These are phyloP conservation scores for Eimeria sp. DNA, from an alignment of 169 alveolate species.

Conservation along the genomic window DNA sequence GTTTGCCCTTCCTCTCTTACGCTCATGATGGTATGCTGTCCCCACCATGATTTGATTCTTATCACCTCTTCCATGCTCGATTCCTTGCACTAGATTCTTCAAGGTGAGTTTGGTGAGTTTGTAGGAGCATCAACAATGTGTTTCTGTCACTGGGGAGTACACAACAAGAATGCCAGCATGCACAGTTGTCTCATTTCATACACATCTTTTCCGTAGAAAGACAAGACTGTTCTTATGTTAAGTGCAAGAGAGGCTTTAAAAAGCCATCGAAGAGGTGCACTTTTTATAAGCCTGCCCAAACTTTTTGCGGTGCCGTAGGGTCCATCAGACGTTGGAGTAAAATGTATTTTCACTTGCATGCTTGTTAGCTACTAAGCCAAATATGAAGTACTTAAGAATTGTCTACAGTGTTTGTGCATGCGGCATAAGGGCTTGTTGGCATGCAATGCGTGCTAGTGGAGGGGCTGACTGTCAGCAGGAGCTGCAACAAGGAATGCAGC, in stretches of 20 bases:
- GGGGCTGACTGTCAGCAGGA: not conserved
- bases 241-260: not conserved
- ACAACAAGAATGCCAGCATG: not conserved
- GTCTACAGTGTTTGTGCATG: not conserved
- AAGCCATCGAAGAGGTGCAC: not conserved
- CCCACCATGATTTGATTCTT: too few relatives aligned
- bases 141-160: too few relatives aligned
- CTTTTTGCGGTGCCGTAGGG: not conserved
- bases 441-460: not conserved
- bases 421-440: not conserved
- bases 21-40: too few relatives aligned
- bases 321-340: too few relatives aligned
- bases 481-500: not conserved
- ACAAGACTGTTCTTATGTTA: not conserved
- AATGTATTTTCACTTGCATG: not conserved
- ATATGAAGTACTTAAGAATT: not conserved
- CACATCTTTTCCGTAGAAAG: not conserved
- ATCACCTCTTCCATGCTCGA: too few relatives aligned
- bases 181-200: not conserved
- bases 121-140: not conserved
- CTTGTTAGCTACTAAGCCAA: not conserved
- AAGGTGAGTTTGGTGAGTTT: not conserved
- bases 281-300: not conserved
- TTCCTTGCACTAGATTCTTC: too few relatives aligned
- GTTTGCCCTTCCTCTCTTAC: too few relatives aligned